phyloP scores from a whole-genome alignment of 2,329 filamentous ascomycete genomes.

The Fusarium sp. region DNA sequence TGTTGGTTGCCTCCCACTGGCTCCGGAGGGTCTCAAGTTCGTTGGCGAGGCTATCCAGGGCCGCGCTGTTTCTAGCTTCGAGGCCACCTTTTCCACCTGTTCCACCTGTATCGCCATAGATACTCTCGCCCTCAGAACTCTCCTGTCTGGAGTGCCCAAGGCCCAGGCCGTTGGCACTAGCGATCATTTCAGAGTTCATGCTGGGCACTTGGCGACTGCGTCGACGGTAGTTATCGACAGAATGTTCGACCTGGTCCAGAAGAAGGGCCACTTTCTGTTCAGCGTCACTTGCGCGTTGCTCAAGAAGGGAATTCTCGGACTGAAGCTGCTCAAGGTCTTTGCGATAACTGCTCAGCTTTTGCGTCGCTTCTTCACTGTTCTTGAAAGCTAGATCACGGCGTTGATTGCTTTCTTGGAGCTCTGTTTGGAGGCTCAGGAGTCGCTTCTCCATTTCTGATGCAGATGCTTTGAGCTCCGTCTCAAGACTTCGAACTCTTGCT shows the following conservation, averaged over 20 bases:
- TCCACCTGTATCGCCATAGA: constrained; percentile 68
- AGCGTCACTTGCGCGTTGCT: constrained; percentile 86
- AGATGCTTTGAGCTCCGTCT: constrained; percentile 74
- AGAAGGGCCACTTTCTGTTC: constrained; percentile 93
- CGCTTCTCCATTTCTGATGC: constrained; percentile 76
- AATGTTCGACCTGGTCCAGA: constrained; percentile 92
- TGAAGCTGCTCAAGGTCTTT: constrained; percentile 83
- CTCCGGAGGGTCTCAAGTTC: constrained; percentile 90
- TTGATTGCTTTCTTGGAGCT: constrained; percentile 72
- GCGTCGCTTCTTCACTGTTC: constrained; percentile 63
- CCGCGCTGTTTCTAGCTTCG: constrained; percentile 68
- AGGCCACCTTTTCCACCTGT: constrained; percentile 36
- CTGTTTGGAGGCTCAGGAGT: constrained; percentile 73
- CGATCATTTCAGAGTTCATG: constrained; percentile 59
- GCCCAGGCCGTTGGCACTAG: constrained; percentile 51
- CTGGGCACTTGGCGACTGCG: constrained; percentile 70
- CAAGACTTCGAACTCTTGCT: constrained; percentile 73
- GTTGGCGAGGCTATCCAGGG: constrained; percentile 88
- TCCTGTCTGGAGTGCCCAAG: constrained; percentile 62
- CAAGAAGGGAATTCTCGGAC: constrained; percentile 82
- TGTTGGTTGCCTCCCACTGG: constrained; percentile 96
- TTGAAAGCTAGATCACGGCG: constrained; percentile 76
- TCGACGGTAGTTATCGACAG: constrained; percentile 93
- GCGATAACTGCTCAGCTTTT: constrained; percentile 68
- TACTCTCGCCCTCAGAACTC: constrained; percentile 70